A percentile compares a stretch with the other conserved stretches of the same genome.
These are phyloP conservation scores for Tillandsia leiboldiana DNA, from an alignment of 176 grass and related monocot genomes.

Conservation along the genomic window DNA sequence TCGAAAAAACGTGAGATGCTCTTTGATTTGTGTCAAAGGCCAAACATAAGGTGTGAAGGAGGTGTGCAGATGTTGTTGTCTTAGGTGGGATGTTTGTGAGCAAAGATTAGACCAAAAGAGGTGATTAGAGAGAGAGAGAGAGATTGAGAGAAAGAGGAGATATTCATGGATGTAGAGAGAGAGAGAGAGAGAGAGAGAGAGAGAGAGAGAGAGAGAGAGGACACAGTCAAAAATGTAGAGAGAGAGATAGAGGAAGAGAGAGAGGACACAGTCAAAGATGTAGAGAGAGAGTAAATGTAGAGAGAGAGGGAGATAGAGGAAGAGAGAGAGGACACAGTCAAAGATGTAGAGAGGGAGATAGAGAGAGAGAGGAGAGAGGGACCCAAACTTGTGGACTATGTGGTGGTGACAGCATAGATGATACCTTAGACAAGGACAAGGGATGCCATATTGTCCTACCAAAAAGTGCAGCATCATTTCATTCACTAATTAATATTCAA, in stretches of 20 bases:
- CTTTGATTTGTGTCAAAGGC: no score
- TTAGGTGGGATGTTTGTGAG: no score
- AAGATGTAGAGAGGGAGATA: background rate
- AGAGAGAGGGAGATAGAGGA: no score
- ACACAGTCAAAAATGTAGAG: background rate
- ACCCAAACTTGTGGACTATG: conserved; percentile 8
- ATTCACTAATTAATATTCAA: no score
- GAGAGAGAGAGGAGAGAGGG: background rate
- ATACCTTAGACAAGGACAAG: conserved; percentile 23
- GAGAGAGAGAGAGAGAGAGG: background rate
- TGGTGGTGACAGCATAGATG: conserved; percentile 23
- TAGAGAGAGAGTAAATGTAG: no score
- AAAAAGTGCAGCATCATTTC: background rate
- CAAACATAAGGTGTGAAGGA: no score
- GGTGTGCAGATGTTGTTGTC: no score
- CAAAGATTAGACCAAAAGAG: no score
- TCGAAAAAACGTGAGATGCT: no score
- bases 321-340: background rate
- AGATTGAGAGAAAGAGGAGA: background rate
- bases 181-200: conserved; percentile 1
- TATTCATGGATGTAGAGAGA: background rate
- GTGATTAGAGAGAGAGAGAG: no score
- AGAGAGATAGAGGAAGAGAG: background rate
- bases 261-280: background rate
- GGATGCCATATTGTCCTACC: conserved; percentile 8